These are phyloP conservation scores for Sporodiniella umbellata DNA, from an alignment of 371 early-diverging fungal species.

Conservation along the genomic window DNA sequence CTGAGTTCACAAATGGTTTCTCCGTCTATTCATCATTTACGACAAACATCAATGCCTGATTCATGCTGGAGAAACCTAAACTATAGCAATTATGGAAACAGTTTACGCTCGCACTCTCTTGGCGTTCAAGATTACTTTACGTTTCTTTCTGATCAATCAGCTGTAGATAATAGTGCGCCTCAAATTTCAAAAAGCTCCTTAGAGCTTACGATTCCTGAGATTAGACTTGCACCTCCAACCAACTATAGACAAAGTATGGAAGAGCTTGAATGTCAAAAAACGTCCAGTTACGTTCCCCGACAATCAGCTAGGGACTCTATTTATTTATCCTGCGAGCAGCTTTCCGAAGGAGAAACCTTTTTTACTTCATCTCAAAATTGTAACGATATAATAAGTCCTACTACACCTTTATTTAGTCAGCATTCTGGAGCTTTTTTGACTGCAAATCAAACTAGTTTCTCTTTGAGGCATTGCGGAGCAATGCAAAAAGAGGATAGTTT, in stretches of 20 bases:
- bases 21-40: background rate
- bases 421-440: background rate
- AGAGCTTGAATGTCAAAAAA: background rate
- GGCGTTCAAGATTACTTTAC: conserved; percentile 35
- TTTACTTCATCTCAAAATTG: conserved; percentile 28
- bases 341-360: conserved; percentile 27
- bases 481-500: background rate
- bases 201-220: conserved; percentile 33
- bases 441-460: background rate
- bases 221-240: conserved; percentile 34
- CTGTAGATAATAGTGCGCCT: background rate
- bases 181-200: background rate
- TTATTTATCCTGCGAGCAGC: conserved; percentile 9
- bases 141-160: conserved; percentile 26
- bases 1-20: conserved; percentile 18
- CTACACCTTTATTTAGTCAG: conserved; percentile 9
- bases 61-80: conserved; percentile 16
- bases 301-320: background rate
- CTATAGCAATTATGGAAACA: background rate
- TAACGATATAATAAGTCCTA: conserved; percentile 11
- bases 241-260: background rate
- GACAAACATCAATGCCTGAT: conserved; percentile 35
- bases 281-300: conserved; percentile 1
- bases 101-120: background rate
- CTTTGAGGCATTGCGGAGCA: background rate